These are phyloP conservation scores for Vaccinium vitisidaea DNA, from an alignment of 148 eudicot genomes.

Conservation along the genomic window DNA sequence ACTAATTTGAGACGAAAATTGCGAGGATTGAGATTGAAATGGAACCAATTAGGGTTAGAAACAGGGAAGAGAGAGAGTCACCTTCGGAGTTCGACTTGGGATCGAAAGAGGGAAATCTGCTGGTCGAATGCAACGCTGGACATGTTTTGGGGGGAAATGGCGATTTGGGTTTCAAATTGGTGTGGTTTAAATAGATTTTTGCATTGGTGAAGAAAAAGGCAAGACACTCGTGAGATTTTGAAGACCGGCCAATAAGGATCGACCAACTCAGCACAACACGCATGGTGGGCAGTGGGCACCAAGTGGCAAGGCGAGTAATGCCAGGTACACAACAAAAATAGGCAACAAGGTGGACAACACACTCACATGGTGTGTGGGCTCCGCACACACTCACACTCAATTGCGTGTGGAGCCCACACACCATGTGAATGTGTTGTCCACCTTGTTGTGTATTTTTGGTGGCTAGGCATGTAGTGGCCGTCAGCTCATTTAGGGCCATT, in stretches of 20 bases:
- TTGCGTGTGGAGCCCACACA: too few species aligned
- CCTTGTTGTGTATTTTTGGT: too few species aligned
- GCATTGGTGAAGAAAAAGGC: neutral
- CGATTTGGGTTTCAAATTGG: conserved; percentile 11
- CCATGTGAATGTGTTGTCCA: too few species aligned
- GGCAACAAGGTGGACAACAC: too few species aligned
- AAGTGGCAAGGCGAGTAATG: too few species aligned
- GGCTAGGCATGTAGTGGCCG: too few species aligned
- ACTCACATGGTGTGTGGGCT: too few species aligned
- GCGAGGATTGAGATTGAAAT: neutral
- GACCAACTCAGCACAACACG: neutral
- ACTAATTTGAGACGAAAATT: neutral
- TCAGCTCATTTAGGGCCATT: too few species aligned
- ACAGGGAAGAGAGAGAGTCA: neutral
- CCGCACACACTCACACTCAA: too few species aligned
- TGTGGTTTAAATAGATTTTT: neutral
- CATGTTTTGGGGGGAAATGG: conserved; percentile 29
- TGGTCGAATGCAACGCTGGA: conserved; percentile 13
- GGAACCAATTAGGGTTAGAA: neutral
- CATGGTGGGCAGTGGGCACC: too few species aligned
- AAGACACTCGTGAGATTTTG: too few species aligned
- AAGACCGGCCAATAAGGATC: neutral
- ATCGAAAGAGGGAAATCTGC: conserved; percentile 48
- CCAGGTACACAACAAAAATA: too few species aligned
- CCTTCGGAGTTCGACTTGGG: conserved; percentile 49